These are phyloP conservation scores for Mesembryanthemum crystallinum DNA, from an alignment of 148 eudicot species.

Conservation along the genomic window DNA sequence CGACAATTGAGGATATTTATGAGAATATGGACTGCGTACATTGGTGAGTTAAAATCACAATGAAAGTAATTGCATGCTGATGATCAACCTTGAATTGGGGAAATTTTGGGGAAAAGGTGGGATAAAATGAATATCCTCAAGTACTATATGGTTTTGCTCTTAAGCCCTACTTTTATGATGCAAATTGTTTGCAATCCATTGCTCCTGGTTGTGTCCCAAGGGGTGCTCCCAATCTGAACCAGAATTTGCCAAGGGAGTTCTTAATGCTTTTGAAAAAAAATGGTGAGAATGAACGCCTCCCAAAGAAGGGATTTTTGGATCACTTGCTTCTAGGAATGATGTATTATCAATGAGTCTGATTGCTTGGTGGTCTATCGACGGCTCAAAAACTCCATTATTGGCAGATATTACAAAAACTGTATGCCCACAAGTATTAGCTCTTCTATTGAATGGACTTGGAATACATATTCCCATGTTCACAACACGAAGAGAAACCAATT, in stretches of 20 bases:
- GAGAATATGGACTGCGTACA: constrained; percentile 25
- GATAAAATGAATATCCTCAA: constrained; percentile 19
- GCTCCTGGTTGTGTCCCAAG: background rate
- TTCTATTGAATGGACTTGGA: too few species aligned
- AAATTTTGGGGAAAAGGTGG: constrained; percentile 5
- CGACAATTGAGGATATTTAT: constrained; percentile 21
- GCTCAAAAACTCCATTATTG: background rate
- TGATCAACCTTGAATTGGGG: background rate
- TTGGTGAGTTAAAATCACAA: constrained; percentile 5
- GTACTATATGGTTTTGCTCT: background rate
- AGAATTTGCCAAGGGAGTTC: background rate
- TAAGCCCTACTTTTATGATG: background rate
- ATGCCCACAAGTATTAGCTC: background rate
- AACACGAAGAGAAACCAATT: background rate
- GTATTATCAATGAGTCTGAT: background rate
- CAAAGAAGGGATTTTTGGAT: background rate
- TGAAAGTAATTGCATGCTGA: background rate
- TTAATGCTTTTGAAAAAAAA: constrained; percentile 1
- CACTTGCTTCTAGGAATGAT: background rate
- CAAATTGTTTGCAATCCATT: background rate
- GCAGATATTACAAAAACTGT: background rate
- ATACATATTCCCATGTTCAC: too few species aligned
- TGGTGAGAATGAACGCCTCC: background rate
- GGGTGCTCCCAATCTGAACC: background rate
- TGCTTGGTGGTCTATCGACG: constrained; percentile 7